These are phyloP conservation scores for Hibiscus trionum DNA, from an alignment of 345 rosid genomes.

Conservation along the genomic window DNA sequence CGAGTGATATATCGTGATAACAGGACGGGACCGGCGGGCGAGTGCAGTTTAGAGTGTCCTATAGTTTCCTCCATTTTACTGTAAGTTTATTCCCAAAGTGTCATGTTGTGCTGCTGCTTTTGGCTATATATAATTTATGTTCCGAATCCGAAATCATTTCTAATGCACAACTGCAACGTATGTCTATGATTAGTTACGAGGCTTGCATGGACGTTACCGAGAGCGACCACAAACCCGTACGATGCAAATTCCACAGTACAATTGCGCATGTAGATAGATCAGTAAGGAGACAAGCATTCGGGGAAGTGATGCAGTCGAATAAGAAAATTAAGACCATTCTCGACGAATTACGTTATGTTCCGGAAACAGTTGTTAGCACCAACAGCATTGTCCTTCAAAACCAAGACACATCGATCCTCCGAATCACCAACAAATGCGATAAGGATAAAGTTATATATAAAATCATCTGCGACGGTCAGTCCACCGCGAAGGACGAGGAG, in stretches of 20 bases:
- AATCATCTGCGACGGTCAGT: conserved; percentile 66
- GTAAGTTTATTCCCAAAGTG: conserved; percentile 34
- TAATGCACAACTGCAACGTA: not conserved
- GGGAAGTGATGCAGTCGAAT: conserved; percentile 50
- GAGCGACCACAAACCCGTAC: conserved; percentile 97
- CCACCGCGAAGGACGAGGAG: conserved; percentile 49
- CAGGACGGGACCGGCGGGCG: conserved; percentile 42
- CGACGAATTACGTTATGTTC: conserved; percentile 50
- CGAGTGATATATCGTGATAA: conserved; percentile 88
- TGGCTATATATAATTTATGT: not conserved
- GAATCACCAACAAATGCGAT: conserved; percentile 57
- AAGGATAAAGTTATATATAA: conserved; percentile 51
- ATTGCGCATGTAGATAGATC: conserved; percentile 93
- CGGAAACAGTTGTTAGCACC: conserved; percentile 59
- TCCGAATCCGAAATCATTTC: not conserved
- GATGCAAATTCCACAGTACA: conserved; percentile 76
- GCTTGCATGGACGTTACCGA: conserved; percentile 96
- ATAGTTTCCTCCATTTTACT: conserved; percentile 56
- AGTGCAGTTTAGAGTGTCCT: conserved; percentile 89
- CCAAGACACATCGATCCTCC: conserved; percentile 62
- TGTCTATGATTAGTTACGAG: conserved; percentile 50
- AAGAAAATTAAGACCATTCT: conserved; percentile 47
- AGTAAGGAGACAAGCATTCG: conserved; percentile 74
- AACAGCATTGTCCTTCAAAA: conserved; percentile 61
- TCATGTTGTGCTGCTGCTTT: not conserved